phyloP scores from a whole-genome alignment of 495 filamentous ascomycete genomes.

The Penicillium crystallinum region DNA sequence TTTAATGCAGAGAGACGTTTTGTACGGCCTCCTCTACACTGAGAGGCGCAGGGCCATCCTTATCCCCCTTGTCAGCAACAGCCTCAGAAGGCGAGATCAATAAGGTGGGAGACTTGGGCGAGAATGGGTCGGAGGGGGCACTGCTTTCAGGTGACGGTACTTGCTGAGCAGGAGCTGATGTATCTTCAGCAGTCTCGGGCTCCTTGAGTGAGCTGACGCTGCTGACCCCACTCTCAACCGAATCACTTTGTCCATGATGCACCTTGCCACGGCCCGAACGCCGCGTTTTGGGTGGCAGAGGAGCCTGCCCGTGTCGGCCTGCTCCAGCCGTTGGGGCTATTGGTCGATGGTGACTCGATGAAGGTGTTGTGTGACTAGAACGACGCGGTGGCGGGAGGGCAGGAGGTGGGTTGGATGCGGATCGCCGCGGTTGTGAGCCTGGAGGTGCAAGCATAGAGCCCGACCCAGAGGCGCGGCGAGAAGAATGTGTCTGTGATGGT shows the following conservation, averaged over 20 bases:
- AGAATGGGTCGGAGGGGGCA: too few relatives aligned
- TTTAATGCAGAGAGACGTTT: conserved; percentile 32
- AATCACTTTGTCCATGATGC: conserved; percentile 24
- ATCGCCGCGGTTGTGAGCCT: conserved; percentile 27
- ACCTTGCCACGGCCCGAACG: conserved; percentile 32
- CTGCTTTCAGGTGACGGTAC: too few relatives aligned
- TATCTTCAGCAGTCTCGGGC: conserved; percentile 7
- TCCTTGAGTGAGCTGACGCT: conserved; percentile 16
- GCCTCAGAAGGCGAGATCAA: conserved; percentile 10
- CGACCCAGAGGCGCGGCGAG: conserved; percentile 27
- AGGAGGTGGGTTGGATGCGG: conserved; percentile 37
- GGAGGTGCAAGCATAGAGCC: conserved; percentile 24
- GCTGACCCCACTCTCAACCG: conserved; percentile 17
- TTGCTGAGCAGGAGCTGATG: neutral
- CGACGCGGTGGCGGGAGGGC: conserved; percentile 39
- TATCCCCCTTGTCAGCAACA: neutral
- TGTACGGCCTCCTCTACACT: conserved; percentile 40
- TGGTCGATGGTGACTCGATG: conserved; percentile 25
- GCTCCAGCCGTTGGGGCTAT: neutral
- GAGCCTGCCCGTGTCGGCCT: conserved; percentile 29
- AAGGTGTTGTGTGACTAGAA: conserved; percentile 21
- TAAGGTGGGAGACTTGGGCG: conserved; percentile 22
- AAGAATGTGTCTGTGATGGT: conserved; percentile 2
- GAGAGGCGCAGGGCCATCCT: conserved; percentile 6
- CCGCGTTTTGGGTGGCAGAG: conserved; percentile 36